Percentiles rank a stretch among this genome's conserved stretches.
These are phyloP conservation scores for Polychaeton citri DNA, from an alignment of 2,329 filamentous ascomycete species.

Conservation along the genomic window DNA sequence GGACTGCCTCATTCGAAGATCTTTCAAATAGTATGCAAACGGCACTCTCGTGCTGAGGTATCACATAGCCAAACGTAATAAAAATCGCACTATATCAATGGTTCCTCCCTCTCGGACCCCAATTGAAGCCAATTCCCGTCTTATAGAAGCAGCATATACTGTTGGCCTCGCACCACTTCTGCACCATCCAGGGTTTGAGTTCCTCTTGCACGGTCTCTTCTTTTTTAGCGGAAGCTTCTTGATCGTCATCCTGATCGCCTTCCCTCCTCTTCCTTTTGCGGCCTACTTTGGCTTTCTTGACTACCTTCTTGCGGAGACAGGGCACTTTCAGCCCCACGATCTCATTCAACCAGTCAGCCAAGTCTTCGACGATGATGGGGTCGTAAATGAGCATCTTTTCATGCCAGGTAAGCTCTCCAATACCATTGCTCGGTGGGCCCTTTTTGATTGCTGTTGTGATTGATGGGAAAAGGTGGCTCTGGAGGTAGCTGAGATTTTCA, in stretches of 20 bases:
- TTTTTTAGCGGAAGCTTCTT: conserved; percentile 46
- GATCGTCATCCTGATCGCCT: conserved; percentile 30
- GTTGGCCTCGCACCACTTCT: conserved; percentile 79
- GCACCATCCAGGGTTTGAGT: conserved; percentile 47
- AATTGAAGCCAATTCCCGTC: not conserved
- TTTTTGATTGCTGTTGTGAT: conserved; percentile 37
- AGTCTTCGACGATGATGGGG: conserved; percentile 74
- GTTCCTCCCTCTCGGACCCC: not conserved
- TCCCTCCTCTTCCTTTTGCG: conserved; percentile 6
- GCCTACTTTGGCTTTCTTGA: conserved; percentile 20
- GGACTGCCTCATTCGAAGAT: no score
- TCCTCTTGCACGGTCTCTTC: conserved; percentile 15
- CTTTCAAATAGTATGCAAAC: no score
- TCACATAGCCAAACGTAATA: not conserved
- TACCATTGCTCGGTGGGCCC: conserved; percentile 20
- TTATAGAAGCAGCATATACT: conserved; percentile 56
- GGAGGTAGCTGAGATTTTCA: conserved; percentile 20
- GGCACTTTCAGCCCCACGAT: conserved; percentile 5
- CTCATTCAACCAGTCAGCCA: conserved; percentile 66
- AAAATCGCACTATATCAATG: not conserved
- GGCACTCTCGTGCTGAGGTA: no score
- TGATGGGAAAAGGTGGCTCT: conserved; percentile 27
- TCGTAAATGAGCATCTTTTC: conserved; percentile 93
- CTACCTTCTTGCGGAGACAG: conserved; percentile 25
- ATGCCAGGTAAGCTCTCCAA: conserved; percentile 49